A percentile compares a stretch with the other conserved stretches of the same genome.
Conservation (phyloP, 768 basidiomycete genomes). For the Leccinum olivaceopallidum region DNA sequence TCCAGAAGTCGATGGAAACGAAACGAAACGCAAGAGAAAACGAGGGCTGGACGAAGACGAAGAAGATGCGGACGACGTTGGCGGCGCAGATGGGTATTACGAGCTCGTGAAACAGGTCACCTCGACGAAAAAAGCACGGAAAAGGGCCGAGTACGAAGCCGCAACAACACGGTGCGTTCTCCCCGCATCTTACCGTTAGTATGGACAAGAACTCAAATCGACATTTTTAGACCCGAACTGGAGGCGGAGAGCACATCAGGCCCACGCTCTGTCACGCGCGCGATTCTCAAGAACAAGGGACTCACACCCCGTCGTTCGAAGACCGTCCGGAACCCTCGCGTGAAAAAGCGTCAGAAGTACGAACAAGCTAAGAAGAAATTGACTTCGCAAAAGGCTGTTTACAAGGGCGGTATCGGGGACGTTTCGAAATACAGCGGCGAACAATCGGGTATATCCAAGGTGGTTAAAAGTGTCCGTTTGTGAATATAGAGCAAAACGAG, state of each 20-base stretch:
- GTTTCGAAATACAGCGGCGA: conserved; percentile 88
- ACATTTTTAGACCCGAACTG: conserved; percentile 28
- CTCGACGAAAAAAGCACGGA: conserved; percentile 71
- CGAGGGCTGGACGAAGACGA: conserved; percentile 39
- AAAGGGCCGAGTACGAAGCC: conserved; percentile 80
- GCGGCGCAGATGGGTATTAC: conserved; percentile 79
- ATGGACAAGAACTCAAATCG: conserved; percentile 11
- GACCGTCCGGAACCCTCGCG: conserved; percentile 91
- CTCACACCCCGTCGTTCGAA: conserved; percentile 90
- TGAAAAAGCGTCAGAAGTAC: conserved; percentile 93
- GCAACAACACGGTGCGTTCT: conserved; percentile 55
- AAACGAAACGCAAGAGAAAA: conserved; percentile 41
- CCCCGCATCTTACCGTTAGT: conserved; percentile 7
- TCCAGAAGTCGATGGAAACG: conserved; percentile 37
- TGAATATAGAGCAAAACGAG: conserved; percentile 25
- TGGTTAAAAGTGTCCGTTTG: conserved; percentile 82
- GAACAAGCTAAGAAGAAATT: conserved; percentile 95
- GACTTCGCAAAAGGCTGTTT: conserved; percentile 87
- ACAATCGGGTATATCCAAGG: conserved; percentile 87
- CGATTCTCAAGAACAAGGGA: conserved; percentile 93
- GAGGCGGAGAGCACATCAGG: conserved; percentile 52
- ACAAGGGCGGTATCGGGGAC: conserved; percentile 79
- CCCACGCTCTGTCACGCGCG: conserved; percentile 85
- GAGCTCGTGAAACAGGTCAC: conserved; percentile 79
- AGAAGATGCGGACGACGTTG: conserved; percentile 45